Conservation (phyloP, 192 early-diverging fungal genomes). For the Entophlyctis luteolus region DNA sequence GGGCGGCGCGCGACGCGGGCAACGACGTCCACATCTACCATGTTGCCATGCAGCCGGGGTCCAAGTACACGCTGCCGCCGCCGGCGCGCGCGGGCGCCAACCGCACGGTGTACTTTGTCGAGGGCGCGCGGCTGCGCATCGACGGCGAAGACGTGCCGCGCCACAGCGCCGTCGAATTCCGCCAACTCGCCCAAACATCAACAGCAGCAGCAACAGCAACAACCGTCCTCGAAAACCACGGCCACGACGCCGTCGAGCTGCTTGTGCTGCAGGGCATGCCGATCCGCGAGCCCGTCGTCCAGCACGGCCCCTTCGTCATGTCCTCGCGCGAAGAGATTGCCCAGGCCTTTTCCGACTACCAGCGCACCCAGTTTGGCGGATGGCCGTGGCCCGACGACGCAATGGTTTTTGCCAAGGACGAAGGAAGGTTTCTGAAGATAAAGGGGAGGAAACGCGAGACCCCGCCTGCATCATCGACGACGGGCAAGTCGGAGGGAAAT, state of each 20-base stretch:
- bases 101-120: constrained; percentile 21
- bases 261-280: constrained; percentile 57
- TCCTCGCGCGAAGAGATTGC: constrained; percentile 52
- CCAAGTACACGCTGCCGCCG: constrained; percentile 45
- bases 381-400: constrained; percentile 24
- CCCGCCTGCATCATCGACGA: no score
- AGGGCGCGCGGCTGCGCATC: constrained; percentile 27
- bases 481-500: no score
- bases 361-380: constrained; percentile 26
- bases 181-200: no score
- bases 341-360: constrained; percentile 21
- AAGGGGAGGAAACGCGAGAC: constrained; percentile 8
- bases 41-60: constrained; percentile 46
- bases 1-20: no score
- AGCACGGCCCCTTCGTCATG: constrained; percentile 62
- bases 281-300: constrained; percentile 51
- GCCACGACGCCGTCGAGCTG: constrained; percentile 43
- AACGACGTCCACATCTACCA: no score
- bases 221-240: constrained; percentile 34
- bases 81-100: not conserved
- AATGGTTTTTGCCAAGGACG: constrained; percentile 4
- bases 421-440: constrained; percentile 7
- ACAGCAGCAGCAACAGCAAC: constrained; percentile 36
- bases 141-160: not conserved
- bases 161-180: constrained; percentile 42